A percentile compares a stretch with the other conserved stretches of the same genome.
Conservation (phyloP, 805 yeast genomes). For the Candida yuanshanica region DNA sequence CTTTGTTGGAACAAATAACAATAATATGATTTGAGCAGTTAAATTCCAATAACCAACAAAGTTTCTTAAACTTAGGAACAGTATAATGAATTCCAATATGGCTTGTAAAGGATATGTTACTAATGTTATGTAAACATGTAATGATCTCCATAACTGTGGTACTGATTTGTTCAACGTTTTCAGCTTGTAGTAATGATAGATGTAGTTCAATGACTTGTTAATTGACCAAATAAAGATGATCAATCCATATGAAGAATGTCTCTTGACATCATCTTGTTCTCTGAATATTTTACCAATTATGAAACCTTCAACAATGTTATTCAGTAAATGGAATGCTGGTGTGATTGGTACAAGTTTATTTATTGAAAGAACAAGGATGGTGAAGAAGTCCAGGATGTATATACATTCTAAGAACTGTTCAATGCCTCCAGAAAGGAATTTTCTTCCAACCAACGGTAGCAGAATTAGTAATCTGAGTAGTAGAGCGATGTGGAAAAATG, state of each 20-base stretch:
- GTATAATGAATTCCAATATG: constrained; percentile 14
- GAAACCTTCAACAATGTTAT: not conserved
- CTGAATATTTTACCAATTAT: not conserved
- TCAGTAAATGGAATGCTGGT: not conserved
- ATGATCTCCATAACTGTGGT: constrained; percentile 4
- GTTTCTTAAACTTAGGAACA: constrained; percentile 15
- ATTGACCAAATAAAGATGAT: constrained; percentile 7
- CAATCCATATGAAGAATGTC: constrained; percentile 13
- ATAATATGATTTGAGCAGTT: constrained; percentile 5
- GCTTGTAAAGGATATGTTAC: constrained; percentile 12
- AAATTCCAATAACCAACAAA: constrained; percentile 1
- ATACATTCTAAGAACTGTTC: constrained; percentile 47
- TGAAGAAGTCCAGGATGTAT: constrained; percentile 4
- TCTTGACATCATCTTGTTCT: constrained; percentile 3
- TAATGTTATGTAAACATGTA: constrained; percentile 4
- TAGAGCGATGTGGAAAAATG: constrained; percentile 23
- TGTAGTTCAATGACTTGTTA: constrained; percentile 9
- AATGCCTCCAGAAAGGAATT: constrained; percentile 64
- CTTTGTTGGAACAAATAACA: constrained; percentile 17
- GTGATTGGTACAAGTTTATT: constrained; percentile 9
- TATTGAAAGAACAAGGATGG: not conserved
- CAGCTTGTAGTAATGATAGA: constrained; percentile 16
- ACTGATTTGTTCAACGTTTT: constrained; percentile 8
- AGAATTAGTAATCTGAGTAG: constrained; percentile 43
- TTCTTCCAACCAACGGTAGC: constrained; percentile 58